Base-by-base conservation (phyloP, 1,139 yeast genomes). In the Suhomyces ambrosiae region DNA sequence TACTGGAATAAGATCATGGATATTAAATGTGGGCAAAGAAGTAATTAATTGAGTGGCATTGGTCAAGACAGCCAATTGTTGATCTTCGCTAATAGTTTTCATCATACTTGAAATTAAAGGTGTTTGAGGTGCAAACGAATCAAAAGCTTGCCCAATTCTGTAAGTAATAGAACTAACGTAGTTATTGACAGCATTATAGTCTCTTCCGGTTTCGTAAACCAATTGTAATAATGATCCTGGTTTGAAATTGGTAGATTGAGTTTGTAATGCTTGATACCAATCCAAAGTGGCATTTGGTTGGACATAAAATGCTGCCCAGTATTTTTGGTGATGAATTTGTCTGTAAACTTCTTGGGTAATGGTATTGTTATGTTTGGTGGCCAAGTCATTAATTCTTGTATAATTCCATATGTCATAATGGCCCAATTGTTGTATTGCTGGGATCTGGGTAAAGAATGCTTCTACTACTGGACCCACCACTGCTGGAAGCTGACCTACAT, bases 161-260 rank as follows among this genome's bases (percentile, higher is more conserved):
- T 49, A 50, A 22, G 57, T 35, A 7, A 62, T 30, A 3, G 55
- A 30, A 5, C 44, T 32, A 19, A 63, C 45, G 29, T 54, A 54
- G 28, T 56, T 56, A 29, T 48, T 40, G 27, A 62, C 54, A 2
- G 64, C 63, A 42, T 63, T 63, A 41, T 52, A 57, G 40, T 65
- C 66, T 11, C 65, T 45, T 2, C 68, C 70, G 0, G 68, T 59
- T 37, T 63, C 68, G 38, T 54, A 61, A 23, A 58, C 56, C 4
- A 54, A 52, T 27, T 57, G 57, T 41, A 63, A 38, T 11, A 60
- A 37, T 38, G 38, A 28, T 3, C n/a, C 21, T 2, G 61, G 54
- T 12, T 47, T 37, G 30, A 54, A 53, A 5, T 35, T 15, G 11
- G 53, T 31, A 9, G 54, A 42, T 0, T 50, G 54, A 6, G 34